These are phyloP conservation scores for Calvatia gigantea DNA, from an alignment of 768 basidiomycete genomes.

Conservation along the genomic window DNA sequence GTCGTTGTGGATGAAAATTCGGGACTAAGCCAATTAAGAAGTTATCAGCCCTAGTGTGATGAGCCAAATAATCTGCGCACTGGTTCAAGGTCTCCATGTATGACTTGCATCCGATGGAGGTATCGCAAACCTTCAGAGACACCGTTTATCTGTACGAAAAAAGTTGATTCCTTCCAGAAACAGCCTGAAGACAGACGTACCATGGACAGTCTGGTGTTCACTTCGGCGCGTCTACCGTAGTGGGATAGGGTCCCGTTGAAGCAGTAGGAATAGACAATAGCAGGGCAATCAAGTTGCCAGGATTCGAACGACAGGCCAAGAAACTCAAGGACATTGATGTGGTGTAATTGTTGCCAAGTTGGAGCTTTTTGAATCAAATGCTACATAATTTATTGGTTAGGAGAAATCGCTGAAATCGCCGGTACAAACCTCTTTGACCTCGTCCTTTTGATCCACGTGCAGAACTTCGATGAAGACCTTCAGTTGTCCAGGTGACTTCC, in stretches of 20 bases:
- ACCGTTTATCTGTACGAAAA: background rate
- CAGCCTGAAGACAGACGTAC: background rate
- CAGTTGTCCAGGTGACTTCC: background rate
- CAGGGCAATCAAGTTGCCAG: background rate
- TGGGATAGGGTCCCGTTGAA: background rate
- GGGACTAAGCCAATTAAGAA: background rate
- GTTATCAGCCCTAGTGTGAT: no score
- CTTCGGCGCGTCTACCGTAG: background rate
- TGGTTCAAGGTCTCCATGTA: slow-evolving; percentile 4
- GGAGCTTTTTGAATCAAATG: slow-evolving; percentile 14
- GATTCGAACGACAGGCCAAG: slow-evolving; percentile 9
- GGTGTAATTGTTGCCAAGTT: slow-evolving; percentile 16
- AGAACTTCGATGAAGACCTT: background rate
- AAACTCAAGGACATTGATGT: slow-evolving; percentile 18
- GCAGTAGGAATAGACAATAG: slow-evolving; percentile 1
- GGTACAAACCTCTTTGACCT: background rate
- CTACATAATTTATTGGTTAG: background rate
- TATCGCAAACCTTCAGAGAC: background rate
- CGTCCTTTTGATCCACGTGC: background rate
- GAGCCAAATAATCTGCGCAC: no score
- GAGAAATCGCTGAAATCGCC: background rate
- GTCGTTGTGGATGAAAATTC: background rate
- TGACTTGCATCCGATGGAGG: background rate
- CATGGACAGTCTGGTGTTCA: background rate
- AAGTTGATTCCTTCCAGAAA: background rate